Evolutionary conservation across 306 rosid genomes (phyloP).

Genomic region (Dryas octopetala): DNA sequence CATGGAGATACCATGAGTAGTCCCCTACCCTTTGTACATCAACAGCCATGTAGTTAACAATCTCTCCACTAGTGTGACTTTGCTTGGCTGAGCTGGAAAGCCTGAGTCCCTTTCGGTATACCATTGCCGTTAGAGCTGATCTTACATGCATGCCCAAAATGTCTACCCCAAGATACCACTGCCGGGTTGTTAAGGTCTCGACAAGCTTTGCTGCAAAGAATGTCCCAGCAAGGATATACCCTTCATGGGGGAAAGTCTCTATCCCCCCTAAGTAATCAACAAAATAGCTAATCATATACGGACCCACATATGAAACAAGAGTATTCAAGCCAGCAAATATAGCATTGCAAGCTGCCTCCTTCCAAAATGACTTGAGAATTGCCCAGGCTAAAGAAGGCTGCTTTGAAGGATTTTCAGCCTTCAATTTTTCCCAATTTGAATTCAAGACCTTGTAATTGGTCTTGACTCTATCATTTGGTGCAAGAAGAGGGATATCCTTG

Average conservation of each 20-base stretch:
- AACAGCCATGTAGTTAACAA: conserved; percentile 96
- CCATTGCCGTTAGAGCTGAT: conserved; percentile 95
- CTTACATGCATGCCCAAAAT: conserved; percentile 98
- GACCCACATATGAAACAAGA: conserved; percentile 93
- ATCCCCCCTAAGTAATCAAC: conserved; percentile 92
- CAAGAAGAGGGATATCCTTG: conserved; percentile 96
- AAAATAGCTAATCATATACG: conserved; percentile 91
- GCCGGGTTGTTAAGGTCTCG: conserved; percentile 90
- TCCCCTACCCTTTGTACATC: conserved; percentile 98
- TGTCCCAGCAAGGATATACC: conserved; percentile 84
- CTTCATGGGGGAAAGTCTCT: conserved; percentile 78
- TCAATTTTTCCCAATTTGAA: conserved; percentile 87
- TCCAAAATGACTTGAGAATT: conserved; percentile 83
- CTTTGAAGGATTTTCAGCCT: conserved; percentile 53
- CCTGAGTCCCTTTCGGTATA: conserved; percentile 83
- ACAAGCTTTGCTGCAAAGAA: conserved; percentile 88
- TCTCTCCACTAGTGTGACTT: conserved; percentile 96
- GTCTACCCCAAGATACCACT: conserved; percentile 98
- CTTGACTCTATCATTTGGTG: conserved; percentile 79
- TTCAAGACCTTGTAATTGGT: conserved; percentile 71
- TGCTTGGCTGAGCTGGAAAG: conserved; percentile 91
- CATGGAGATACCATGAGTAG: conserved; percentile 97
- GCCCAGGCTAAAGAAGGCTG: conserved; percentile 95
- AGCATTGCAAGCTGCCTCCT: conserved; percentile 94
- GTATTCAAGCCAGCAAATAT: conserved; percentile 92